Evolutionary conservation across 2,329 filamentous ascomycete genomes (phyloP).

Genomic region (Cladobotryum protrusum): DNA sequence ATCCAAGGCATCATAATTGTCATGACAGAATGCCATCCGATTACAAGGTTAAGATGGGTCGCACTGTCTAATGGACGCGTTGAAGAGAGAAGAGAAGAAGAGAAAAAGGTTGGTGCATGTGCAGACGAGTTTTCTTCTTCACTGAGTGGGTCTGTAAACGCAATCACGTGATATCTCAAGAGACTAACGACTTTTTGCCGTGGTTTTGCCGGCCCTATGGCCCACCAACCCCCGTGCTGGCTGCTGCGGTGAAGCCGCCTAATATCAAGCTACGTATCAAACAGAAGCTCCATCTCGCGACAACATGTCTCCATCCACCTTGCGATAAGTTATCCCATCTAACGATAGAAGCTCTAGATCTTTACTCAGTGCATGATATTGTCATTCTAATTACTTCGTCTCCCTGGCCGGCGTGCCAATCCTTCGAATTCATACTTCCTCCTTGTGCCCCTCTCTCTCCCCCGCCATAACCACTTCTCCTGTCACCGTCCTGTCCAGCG

Average conservation of each 20-base stretch:
- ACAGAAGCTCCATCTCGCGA: constrained; percentile 5
- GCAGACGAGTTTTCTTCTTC: constrained; percentile 2
- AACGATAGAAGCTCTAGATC: neutral
- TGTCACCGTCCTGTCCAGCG: constrained; percentile 19
- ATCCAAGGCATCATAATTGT: constrained; percentile 55
- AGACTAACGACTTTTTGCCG: neutral
- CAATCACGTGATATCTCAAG: constrained; percentile 13
- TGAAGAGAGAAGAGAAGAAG: constrained; percentile 42
- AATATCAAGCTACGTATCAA: constrained; percentile 9
- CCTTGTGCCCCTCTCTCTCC: constrained; percentile 19
- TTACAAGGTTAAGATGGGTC: constrained; percentile 58
- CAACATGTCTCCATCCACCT: constrained; percentile 5
- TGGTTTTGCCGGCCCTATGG: constrained; percentile 14
- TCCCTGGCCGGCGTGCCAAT: constrained; percentile 18
- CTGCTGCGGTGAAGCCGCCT: constrained; percentile 9
- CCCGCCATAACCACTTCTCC: constrained; percentile 9
- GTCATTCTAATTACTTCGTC: constrained; percentile 2
- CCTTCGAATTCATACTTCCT: constrained; percentile 12
- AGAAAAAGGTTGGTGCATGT: constrained; percentile 5
- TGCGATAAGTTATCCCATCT: constrained; percentile 1
- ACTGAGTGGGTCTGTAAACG: neutral
- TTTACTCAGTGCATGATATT: constrained; percentile 3
- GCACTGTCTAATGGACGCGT: constrained; percentile 86
- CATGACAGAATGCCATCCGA: constrained; percentile 64
- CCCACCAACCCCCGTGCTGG: neutral